phyloP scores from a whole-genome alignment of 2,329 filamentous ascomycete species.

The Intubia oerlemansii region DNA sequence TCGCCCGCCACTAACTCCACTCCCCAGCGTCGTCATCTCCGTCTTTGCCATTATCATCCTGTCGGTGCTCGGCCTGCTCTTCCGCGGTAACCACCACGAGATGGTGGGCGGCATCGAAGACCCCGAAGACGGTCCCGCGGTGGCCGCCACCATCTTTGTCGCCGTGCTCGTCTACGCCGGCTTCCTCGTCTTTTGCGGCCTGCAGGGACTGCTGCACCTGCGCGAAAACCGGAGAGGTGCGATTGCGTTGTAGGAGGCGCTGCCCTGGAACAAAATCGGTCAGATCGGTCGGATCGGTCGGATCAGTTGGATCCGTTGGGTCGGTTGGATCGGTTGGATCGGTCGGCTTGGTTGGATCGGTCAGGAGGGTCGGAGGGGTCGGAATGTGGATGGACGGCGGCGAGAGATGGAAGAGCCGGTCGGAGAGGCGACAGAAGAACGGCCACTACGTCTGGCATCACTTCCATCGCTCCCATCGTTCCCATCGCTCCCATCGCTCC shows the following conservation, averaged over 20 bases:
- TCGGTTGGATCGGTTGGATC: too few relatives aligned
- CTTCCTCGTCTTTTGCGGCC: slow-evolving; percentile 80
- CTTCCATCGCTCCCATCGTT: too few relatives aligned
- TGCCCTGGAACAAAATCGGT: background rate
- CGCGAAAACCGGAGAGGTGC: slow-evolving; percentile 66
- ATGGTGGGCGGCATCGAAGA: slow-evolving; percentile 58
- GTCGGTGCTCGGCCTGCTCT: slow-evolving; percentile 46
- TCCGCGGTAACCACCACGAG: slow-evolving; percentile 59
- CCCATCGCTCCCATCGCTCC: too few relatives aligned
- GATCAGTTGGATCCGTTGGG: too few relatives aligned
- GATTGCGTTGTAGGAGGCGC: slow-evolving; percentile 41
- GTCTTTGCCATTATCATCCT: slow-evolving; percentile 44
- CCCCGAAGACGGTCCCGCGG: slow-evolving; percentile 51
- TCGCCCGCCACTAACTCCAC: background rate
- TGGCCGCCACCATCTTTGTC: slow-evolving; percentile 69
- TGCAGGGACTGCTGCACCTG: slow-evolving; percentile 71
- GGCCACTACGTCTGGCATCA: too few relatives aligned
- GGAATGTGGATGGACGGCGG: too few relatives aligned
- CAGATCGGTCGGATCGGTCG: too few relatives aligned
- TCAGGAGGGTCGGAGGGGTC: too few relatives aligned
- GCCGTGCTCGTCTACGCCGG: slow-evolving; percentile 71
- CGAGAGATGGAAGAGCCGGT: too few relatives aligned
- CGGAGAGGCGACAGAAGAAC: too few relatives aligned
- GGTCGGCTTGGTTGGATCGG: too few relatives aligned
- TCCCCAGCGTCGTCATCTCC: slow-evolving; percentile 49